Percentiles rank a stretch among this genome's conserved stretches.
Evolutionary conservation across 495 filamentous ascomycete species (phyloP).

Genomic region (Melanomma pulvis-pyrius): DNA sequence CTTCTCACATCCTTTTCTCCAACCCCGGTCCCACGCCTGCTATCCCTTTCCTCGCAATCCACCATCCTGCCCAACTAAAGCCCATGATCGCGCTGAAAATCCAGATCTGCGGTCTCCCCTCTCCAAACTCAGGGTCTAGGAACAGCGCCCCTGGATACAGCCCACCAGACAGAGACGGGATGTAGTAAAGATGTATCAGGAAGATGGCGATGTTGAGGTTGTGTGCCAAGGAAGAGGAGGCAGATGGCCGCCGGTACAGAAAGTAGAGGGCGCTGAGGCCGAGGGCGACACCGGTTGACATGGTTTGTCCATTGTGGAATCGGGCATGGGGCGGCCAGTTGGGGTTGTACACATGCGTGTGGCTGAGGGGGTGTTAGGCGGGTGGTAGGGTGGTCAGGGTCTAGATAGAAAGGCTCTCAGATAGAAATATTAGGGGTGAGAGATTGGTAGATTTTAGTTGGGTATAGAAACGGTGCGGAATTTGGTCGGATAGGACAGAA

Average conservation of each 20-base stretch:
- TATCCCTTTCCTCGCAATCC: constrained; percentile 13
- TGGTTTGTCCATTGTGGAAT: constrained; percentile 46
- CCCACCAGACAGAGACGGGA: constrained; percentile 19
- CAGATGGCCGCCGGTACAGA: constrained; percentile 5
- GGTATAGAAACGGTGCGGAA: not conserved
- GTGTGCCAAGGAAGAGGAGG: constrained; percentile 21
- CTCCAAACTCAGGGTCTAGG: constrained; percentile 33
- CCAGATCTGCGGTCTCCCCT: constrained; percentile 15
- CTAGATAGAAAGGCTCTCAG: not conserved
- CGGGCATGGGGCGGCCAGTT: constrained; percentile 42
- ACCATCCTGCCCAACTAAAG: constrained; percentile 19
- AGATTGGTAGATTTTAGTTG: not conserved
- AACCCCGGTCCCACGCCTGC: too few relatives aligned
- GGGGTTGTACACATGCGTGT: constrained; percentile 42
- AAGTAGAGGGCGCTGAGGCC: not conserved
- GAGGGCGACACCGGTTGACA: constrained; percentile 7
- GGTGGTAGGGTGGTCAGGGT: not conserved
- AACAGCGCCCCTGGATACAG: constrained; percentile 31
- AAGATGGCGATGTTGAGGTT: constrained; percentile 22
- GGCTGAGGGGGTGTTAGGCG: constrained; percentile 14
- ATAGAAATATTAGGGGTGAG: not conserved
- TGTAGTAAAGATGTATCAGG: constrained; percentile 26
- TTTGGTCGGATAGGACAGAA: not conserved
- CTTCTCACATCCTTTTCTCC: too few relatives aligned
- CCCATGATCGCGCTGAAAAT: not conserved